Evolutionary conservation across 1,284 basidiomycete species (phyloP).

Genomic region (Trametes pubescens): DNA sequence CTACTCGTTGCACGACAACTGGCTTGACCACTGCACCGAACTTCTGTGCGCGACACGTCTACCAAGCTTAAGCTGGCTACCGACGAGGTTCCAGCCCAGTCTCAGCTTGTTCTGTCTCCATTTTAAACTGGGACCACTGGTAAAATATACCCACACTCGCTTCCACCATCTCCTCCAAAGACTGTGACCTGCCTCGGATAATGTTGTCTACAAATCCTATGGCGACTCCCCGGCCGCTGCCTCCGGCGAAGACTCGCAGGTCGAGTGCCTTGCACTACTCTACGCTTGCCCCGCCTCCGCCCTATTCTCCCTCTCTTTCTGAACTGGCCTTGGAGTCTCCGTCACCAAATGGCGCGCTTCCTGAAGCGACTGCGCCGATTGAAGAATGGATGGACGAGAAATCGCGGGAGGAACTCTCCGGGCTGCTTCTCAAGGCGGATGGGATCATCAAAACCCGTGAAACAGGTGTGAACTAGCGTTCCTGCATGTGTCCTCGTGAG

Average conservation of each 20-base stretch:
- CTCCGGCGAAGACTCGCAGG: slow-evolving; percentile 64
- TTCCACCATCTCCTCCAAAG: not conserved
- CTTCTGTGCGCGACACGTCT: not conserved
- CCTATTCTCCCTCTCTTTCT: slow-evolving; percentile 52
- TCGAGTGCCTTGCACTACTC: slow-evolving; percentile 46
- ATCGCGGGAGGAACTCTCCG: slow-evolving; percentile 76
- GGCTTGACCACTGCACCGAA: not conserved
- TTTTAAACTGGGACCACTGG: not conserved
- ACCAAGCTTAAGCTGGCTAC: not conserved
- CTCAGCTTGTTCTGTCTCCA: not conserved
- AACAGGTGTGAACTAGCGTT: slow-evolving; percentile 58
- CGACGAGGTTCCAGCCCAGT: not conserved
- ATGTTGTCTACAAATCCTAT: slow-evolving; percentile 58
- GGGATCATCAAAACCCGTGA: slow-evolving; percentile 79
- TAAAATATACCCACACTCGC: not conserved
- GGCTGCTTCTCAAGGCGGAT: slow-evolving; percentile 72
- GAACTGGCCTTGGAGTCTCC: slow-evolving; percentile 41
- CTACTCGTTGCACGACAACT: too few species aligned
- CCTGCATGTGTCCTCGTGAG: not conserved
- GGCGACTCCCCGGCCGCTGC: slow-evolving; percentile 56
- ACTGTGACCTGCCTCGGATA: not conserved
- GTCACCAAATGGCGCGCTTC: slow-evolving; percentile 28
- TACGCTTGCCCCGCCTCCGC: slow-evolving; percentile 60
- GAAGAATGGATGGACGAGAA: slow-evolving; percentile 64
- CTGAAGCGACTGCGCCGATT: slow-evolving; percentile 35